Percentiles rank a stretch among this genome's conserved stretches.
Evolutionary conservation across 805 yeast genomes (phyloP).

Genomic region (Diddensiella caesifluorescens): DNA sequence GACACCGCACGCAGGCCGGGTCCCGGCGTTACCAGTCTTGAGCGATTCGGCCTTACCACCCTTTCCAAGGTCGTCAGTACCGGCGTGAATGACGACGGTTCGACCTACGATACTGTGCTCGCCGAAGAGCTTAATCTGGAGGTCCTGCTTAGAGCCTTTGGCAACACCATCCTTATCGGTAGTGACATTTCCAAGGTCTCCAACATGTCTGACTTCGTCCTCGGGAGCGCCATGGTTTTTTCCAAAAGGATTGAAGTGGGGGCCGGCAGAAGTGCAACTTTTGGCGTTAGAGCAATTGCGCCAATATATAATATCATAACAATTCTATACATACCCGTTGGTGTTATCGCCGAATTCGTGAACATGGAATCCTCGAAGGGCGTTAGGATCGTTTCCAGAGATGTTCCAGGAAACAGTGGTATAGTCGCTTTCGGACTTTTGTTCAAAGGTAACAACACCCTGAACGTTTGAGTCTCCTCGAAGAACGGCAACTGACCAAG

Average conservation of each 20-base stretch:
- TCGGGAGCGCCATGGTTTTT: conserved; percentile 91
- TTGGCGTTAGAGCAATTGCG: neutral
- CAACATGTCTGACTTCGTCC: conserved; percentile 77
- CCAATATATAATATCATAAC: neutral
- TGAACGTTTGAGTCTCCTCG: conserved; percentile 91
- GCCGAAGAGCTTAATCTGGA: conserved; percentile 74
- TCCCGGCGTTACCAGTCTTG: conserved; percentile 97
- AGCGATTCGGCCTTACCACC: conserved; percentile 88
- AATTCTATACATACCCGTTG: conserved; percentile 53
- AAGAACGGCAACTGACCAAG: conserved; percentile 75
- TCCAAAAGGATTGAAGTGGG: conserved; percentile 90
- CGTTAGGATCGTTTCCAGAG: conserved; percentile 81
- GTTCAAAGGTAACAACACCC: conserved; percentile 86
- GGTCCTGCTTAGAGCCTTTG: conserved; percentile 80
- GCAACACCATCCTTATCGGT: conserved; percentile 88
- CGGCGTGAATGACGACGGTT: conserved; percentile 91
- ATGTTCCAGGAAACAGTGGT: conserved; percentile 86
- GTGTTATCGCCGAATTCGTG: conserved; percentile 99
- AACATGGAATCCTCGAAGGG: conserved; percentile 94
- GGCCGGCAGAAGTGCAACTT: conserved; percentile 91
- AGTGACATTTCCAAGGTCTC: conserved; percentile 92
- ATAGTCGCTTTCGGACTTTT: conserved; percentile 69
- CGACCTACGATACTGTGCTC: conserved; percentile 87
- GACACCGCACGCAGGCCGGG: conserved; percentile 98
- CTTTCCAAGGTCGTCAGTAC: conserved; percentile 89